Base-by-base conservation (phyloP, 2,329 filamentous ascomycete species). In the Xylaria sp. region DNA sequence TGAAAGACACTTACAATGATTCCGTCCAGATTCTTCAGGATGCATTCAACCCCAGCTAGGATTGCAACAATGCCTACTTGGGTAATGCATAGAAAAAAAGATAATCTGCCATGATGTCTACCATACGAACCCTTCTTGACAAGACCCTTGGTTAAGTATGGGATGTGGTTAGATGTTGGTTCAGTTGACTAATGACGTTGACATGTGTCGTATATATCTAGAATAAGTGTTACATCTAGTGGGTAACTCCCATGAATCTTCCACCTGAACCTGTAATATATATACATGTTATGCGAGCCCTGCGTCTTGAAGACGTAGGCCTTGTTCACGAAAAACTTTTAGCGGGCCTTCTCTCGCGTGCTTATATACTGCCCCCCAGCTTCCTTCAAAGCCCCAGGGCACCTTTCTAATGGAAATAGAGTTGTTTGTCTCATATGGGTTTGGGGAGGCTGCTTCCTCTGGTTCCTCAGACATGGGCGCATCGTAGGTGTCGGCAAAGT, bases 161-260 rank as follows among this genome's bases (percentile, higher is more conserved):
- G n/a, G 9, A 64, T 28, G 20, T 23, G 28, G 46, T 41, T 28
- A 54, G 54, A 34, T 18, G n/a, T 48, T 28, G 23, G n/a, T 63
- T 23, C 48, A 25, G 20, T 39, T 34, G 60, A 32, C 60, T 56
- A n/a, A n/a, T n/a, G n/a, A 39, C 32, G n/a, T 68, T 65, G 13
- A 44, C 65, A 59, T 50, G 51, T 66, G 32, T 56, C 15, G 9
- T 61, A 48, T 66, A 63, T 58, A 25, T 63, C 20, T 68, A 15
- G 46, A 37, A 23, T 52, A 64, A 25, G 23, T 25, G 23, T 25
- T 25, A 25, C 23, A 25, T 25, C 23, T 25, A 25, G 23, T 25
- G 1, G 23, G 23, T 25, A 25, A 25, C 23, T 25, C 23, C 23
- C 6, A 8, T 18, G n/a, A 18, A 44, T 63, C 32, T n/a, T 37